phyloP scores from a whole-genome alignment of 2,329 filamentous ascomycete species.

The Fusarium nisikadoi region DNA sequence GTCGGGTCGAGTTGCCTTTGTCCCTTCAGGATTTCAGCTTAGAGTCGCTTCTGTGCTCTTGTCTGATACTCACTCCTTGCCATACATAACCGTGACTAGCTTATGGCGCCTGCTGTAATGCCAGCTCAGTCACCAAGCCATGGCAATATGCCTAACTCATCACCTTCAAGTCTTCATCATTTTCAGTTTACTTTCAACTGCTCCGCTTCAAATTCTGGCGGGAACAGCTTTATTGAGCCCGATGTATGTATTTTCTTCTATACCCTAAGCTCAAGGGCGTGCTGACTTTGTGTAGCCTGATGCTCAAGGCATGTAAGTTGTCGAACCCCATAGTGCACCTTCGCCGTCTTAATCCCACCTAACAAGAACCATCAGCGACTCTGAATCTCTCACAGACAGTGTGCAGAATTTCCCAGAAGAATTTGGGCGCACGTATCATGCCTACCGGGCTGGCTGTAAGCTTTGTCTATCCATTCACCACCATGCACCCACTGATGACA shows the following conservation, averaged over 20 bases:
- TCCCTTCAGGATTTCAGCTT: neutral
- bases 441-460: slow-evolving; percentile 60
- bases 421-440: slow-evolving; percentile 60
- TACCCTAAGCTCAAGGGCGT: neutral
- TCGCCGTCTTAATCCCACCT: slow-evolving; percentile 1
- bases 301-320: slow-evolving; percentile 41
- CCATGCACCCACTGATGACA: slow-evolving; percentile 2
- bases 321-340: neutral
- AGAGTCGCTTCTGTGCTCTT: slow-evolving; percentile 3
- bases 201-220: slow-evolving; percentile 39
- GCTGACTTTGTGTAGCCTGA: slow-evolving; percentile 40
- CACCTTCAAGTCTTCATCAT: slow-evolving; percentile 30
- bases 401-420: slow-evolving; percentile 55
- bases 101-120: slow-evolving; percentile 28
- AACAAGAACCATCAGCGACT: slow-evolving; percentile 42
- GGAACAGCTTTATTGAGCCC: slow-evolving; percentile 48
- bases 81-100: neutral
- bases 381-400: slow-evolving; percentile 55
- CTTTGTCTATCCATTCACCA: slow-evolving; percentile 8
- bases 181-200: slow-evolving; percentile 51
- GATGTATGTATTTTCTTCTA: slow-evolving; percentile 43
- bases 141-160: slow-evolving; percentile 24
- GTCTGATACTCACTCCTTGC: neutral
- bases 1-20: slow-evolving; percentile 3
- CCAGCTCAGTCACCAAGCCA: slow-evolving; percentile 14